Base-by-base conservation (phyloP, 2,329 filamentous ascomycete genomes). In the Ophiobolus disseminans region DNA sequence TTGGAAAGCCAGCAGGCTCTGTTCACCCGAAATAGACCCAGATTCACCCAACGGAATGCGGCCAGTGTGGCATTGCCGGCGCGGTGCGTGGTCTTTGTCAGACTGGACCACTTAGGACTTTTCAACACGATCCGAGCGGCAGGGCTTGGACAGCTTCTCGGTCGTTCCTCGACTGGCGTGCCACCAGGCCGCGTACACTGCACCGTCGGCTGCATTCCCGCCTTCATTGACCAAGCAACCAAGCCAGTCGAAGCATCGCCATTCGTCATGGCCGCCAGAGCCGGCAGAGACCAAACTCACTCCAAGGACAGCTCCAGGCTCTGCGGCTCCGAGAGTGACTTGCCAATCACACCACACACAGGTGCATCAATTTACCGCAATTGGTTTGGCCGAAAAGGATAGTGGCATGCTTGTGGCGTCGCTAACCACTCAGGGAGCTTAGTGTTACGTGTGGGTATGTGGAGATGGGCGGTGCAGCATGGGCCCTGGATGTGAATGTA, bases 401-500 rank as follows among this genome's bases (percentile, higher is more conserved):
- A 39, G 34, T 35, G 43, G 51, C 41, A 42, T 10, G 30, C 51
- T 36, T 57, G 63, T 64, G 63, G 63, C 62, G 60, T 54, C 55
- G 50, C 53, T 45, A 53, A 23, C 58, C 60, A 63, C 39, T 59
- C 5, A 58, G 32, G 40, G 55, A 32, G 37, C 32, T 45, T 53
- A 21, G 45, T 30, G 45, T 52, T 62, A 63, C 63, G 58, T 65
- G 55, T 48, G 20, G 43, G 39, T 55, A 60, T 52, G 39, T 50
- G 49, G 47, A 39, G 44, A 26, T 53, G 60, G 60, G 64, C 61
- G 61, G 62, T 65, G 62, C 60, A 45, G 36, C 10, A 22, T 40
- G 32, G 46, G 40, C n/a, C 31, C 36, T 48, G 49, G 40, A 57
- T 52, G 55, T 49, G 41, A 50, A n/a, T n/a, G 37, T 13, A 21